Evolutionary conservation across 805 yeast species (phyloP).

Genomic region (Yamadazyma sp.): DNA sequence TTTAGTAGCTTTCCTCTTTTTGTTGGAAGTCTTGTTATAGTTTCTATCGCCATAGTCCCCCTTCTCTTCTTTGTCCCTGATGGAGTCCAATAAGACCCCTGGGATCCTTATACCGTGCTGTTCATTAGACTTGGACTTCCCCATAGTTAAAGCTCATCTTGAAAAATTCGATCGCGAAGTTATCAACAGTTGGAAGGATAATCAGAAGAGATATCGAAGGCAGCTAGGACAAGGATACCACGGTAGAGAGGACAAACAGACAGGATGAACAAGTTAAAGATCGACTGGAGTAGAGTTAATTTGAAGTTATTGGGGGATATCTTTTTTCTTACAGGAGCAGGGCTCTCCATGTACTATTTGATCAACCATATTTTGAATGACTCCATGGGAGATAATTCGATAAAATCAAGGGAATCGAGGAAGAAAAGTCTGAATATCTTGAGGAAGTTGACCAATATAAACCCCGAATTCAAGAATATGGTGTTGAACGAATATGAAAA

Average conservation of each 20-base stretch:
- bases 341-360: conserved; percentile 67
- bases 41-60: conserved; percentile 37
- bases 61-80: conserved; percentile 36
- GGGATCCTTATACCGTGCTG: conserved; percentile 54
- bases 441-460: conserved; percentile 36
- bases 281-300: conserved; percentile 38
- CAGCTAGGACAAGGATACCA: neutral
- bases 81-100: conserved; percentile 51
- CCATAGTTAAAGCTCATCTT: conserved; percentile 7
- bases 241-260: neutral
- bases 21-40: conserved; percentile 1
- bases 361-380: conserved; percentile 41
- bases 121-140: neutral
- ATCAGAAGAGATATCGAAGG: neutral
- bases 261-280: conserved; percentile 29
- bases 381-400: conserved; percentile 25
- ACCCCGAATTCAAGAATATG: conserved; percentile 56
- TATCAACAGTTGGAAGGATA: neutral
- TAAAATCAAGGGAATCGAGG: conserved; percentile 58
- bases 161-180: neutral
- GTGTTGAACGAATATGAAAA: conserved; percentile 72
- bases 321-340: conserved; percentile 52
- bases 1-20: conserved; percentile 11
- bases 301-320: conserved; percentile 41
- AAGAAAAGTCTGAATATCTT: conserved; percentile 50